Evolutionary conservation across 2,329 filamentous ascomycete species (phyloP), one percentile per base, ranked within the genome.

Genomic region (Bipolaris cookei): DNA sequence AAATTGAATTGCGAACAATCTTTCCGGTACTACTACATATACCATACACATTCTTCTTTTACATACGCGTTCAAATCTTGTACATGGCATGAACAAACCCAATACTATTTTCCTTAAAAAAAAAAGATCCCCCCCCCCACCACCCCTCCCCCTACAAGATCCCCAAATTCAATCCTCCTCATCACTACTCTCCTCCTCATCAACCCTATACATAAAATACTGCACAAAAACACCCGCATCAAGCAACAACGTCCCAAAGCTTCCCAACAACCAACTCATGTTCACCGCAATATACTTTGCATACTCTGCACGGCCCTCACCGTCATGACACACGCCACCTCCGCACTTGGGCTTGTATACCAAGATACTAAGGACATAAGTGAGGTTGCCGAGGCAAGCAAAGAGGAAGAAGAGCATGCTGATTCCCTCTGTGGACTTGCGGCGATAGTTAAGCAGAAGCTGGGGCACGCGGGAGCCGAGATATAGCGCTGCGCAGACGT

Each of bases 341-440:
- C 56, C 54, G 65, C 91, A 96, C 28, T 84, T 80, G 0, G 93
- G 91, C 57, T 93, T 91, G 71, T 92, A 98, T 1, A 92, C 93
- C 62, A 98, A 84, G 66, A 99, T 98, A 35, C 89, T 93, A 35
- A 97, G 80, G 16, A 97, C 93, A 70, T 96, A 98, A 0, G 93
- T 97, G 63, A 97, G 77, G 75, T 99, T 99, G 2, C 95, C 95
- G 5, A 98, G 86, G 73, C 94, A 98, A 4, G 95, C 95, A 74
- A 99, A 98, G 20, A 98, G 82, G 80, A 98, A 98, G 79, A 98
- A 99, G 10, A 98, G 84, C 79, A 97, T 88, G 63, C 90, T 94
- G 18, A 99, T 89, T 3, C 95, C 95, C 54, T 98, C 93, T 1
- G 93, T 97, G 41, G 89, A 93, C 79, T 96, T 96, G 61, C 95